These are phyloP conservation scores for Blumeria graminis DNA, from an alignment of 2,329 filamentous ascomycete species.

Conservation along the genomic window DNA sequence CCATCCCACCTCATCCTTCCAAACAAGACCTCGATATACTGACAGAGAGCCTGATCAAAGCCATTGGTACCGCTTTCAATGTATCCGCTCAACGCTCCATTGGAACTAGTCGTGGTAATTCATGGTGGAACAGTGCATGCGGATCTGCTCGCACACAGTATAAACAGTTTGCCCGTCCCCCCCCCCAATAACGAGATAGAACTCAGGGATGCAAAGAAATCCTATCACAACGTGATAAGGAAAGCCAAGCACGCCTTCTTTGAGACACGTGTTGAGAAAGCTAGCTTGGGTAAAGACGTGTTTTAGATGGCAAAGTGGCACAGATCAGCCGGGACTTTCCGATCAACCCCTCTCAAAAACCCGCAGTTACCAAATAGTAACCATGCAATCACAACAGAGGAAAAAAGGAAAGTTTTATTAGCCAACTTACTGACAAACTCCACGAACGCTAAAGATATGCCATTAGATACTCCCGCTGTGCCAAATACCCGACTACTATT, in stretches of 20 bases:
- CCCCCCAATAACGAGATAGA: background rate
- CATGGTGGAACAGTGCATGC: background rate
- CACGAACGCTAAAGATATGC: background rate
- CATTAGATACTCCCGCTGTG: background rate
- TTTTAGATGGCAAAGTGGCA: conserved; percentile 1
- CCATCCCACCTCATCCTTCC: background rate
- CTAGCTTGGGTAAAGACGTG: background rate
- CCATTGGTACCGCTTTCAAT: background rate
- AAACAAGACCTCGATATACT: background rate
- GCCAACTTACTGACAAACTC: background rate
- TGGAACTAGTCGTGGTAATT: background rate
- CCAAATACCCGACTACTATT: background rate
- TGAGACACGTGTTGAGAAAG: background rate
- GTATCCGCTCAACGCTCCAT: background rate
- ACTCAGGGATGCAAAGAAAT: background rate
- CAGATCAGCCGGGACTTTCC: background rate
- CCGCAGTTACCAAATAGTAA: background rate
- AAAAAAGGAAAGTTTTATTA: background rate
- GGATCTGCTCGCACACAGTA: background rate
- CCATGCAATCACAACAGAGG: background rate
- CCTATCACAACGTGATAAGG: background rate
- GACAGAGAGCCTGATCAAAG: background rate
- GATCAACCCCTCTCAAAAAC: background rate
- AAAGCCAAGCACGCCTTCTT: background rate
- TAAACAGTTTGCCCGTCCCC: background rate